A percentile compares a stretch with the other conserved stretches of the same genome.
These are phyloP conservation scores for Ceratopteris richardii DNA, from an alignment of 75 land plant genomes.

Conservation along the genomic window DNA sequence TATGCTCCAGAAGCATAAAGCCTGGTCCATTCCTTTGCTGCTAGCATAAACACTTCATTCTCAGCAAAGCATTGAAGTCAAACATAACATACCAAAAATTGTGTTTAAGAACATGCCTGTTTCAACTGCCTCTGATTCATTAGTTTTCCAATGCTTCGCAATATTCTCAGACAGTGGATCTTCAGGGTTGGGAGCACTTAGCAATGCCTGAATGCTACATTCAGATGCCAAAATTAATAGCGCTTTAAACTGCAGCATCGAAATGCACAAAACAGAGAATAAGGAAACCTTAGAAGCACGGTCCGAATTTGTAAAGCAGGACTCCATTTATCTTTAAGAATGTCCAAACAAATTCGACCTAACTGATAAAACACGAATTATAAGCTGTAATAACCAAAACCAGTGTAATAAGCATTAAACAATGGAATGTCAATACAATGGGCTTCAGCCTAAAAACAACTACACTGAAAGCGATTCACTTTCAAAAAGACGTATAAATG, in stretches of 20 bases:
- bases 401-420: not conserved
- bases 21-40: no score
- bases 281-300: slow-evolving; percentile 63
- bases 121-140: slow-evolving; percentile 90
- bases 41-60: no score
- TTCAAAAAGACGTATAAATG: no score
- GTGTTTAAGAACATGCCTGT: no score
- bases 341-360: slow-evolving; percentile 93
- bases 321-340: slow-evolving; percentile 94
- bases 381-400: not conserved
- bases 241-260: no score
- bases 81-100: no score
- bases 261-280: not conserved
- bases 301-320: slow-evolving; percentile 95
- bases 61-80: no score
- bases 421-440: no score
- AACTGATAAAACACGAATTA: slow-evolving; percentile 34
- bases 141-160: slow-evolving; percentile 90
- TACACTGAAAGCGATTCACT: no score
- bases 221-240: not conserved
- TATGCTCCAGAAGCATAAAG: no score
- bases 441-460: no score
- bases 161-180: slow-evolving; percentile 95
- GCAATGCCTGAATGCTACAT: slow-evolving; percentile 79
- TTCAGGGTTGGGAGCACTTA: slow-evolving; percentile 95